phyloP scores from a whole-genome alignment of 192 early-diverging fungal genomes.

The Linnemannia schmuckeri region DNA sequence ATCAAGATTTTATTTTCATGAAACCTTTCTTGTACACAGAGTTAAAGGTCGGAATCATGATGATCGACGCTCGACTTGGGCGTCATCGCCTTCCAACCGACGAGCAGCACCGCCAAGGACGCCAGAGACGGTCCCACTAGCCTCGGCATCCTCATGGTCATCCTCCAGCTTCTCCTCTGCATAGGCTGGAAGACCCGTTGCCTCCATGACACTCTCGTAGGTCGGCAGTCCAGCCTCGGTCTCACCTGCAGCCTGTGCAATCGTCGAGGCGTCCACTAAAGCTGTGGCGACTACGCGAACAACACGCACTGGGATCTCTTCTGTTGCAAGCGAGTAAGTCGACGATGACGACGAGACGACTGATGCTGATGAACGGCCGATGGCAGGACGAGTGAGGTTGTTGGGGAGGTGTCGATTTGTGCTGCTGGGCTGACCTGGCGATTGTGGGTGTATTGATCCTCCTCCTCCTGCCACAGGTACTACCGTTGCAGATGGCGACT shows the following conservation, averaged over 20 bases:
- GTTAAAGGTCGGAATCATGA: neutral
- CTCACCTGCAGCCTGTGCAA: constrained; percentile 48
- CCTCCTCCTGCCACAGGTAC: neutral
- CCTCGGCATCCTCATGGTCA: constrained; percentile 51
- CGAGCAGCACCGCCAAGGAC: constrained; percentile 48
- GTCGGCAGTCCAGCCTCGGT: constrained; percentile 44
- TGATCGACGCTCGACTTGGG: constrained; percentile 27
- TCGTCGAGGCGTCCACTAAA: constrained; percentile 44
- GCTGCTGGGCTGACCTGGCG: neutral
- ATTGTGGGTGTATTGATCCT: neutral
- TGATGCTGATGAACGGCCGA: neutral
- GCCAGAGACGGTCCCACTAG: constrained; percentile 43
- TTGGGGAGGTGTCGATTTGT: neutral
- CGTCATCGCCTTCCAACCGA: constrained; percentile 48
- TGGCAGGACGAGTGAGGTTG: neutral
- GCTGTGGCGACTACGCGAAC: constrained; percentile 46
- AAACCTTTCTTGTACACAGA: neutral
- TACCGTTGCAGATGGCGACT: neutral
- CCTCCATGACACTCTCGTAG: constrained; percentile 56
- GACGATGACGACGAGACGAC: neutral
- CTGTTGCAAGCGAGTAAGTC: constrained; percentile 31
- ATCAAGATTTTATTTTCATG: neutral
- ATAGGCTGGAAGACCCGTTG: constrained; percentile 50
- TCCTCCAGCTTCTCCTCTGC: constrained; percentile 52
- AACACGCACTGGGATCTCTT: constrained; percentile 49